These are phyloP conservation scores for Stentor coeruleus DNA, from an alignment of 73 alveolate genomes.

Conservation along the genomic window DNA sequence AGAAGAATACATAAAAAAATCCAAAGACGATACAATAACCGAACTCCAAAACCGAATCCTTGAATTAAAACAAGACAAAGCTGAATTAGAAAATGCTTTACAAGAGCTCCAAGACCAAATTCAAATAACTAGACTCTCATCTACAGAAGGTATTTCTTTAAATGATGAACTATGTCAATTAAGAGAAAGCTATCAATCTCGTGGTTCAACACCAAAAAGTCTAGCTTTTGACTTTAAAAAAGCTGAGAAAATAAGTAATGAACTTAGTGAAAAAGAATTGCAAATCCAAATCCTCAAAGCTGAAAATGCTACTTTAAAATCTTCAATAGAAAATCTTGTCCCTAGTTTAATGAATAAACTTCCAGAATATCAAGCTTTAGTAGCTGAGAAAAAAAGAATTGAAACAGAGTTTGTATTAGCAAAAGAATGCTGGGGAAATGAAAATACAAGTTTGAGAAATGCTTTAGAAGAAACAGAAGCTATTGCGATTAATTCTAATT, in stretches of 20 bases:
- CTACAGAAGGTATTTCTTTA: background rate
- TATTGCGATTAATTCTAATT: conserved; percentile 2
- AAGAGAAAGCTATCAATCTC: background rate
- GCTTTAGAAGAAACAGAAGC: conserved; percentile 22
- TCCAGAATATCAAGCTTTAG: conserved; percentile 3
- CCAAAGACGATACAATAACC: background rate
- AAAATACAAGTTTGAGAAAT: background rate
- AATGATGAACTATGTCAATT: background rate
- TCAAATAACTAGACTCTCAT: background rate
- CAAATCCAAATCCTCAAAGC: conserved; percentile 6
- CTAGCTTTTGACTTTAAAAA: background rate
- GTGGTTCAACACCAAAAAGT: background rate
- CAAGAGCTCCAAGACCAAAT: conserved; percentile 22
- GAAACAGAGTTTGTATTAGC: background rate
- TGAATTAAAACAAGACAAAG: conserved; percentile 12
- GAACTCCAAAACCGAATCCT: background rate
- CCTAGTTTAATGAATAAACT: background rate
- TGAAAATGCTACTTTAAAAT: background rate
- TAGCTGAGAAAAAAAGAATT: conserved; percentile 11
- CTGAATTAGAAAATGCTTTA: background rate
- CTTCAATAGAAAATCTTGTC: background rate
- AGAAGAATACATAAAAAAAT: background rate
- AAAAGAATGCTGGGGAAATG: conserved; percentile 11
- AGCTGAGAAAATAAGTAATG: background rate
- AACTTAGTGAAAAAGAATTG: conserved; percentile 1